These are phyloP conservation scores for Trapa incisa DNA, from an alignment of 345 rosid species.

Conservation along the genomic window DNA sequence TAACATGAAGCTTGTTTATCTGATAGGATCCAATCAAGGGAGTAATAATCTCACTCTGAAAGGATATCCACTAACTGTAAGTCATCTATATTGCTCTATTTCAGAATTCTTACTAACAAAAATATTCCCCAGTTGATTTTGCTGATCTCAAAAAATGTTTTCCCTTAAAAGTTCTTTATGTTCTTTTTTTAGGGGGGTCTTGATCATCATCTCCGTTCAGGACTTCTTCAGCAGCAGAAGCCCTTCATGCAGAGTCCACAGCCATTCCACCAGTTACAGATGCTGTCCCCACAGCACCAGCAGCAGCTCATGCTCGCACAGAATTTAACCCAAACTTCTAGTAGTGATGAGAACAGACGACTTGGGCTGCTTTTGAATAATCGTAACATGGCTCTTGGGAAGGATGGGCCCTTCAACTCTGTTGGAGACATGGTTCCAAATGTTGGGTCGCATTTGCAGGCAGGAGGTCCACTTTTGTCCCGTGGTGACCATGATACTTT, in stretches of 20 bases:
- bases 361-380: constrained; percentile 58
- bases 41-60: constrained; percentile 77
- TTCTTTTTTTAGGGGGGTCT: constrained; percentile 11
- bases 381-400: constrained; percentile 49
- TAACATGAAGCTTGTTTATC: constrained; percentile 9
- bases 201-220: constrained; percentile 57
- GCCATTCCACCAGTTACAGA: constrained; percentile 80
- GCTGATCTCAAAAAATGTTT: background rate
- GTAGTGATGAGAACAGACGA: constrained; percentile 67
- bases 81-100: constrained; percentile 13
- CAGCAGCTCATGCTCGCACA: constrained; percentile 92
- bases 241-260: constrained; percentile 82
- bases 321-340: constrained; percentile 67
- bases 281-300: constrained; percentile 86
- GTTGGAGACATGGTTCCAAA: constrained; percentile 61
- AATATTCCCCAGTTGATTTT: background rate
- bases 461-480: constrained; percentile 39
- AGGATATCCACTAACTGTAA: constrained; percentile 95
- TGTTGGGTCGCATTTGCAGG: constrained; percentile 57
- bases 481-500: constrained; percentile 46
- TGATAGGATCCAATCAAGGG: constrained; percentile 82
- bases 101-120: background rate
- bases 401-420: constrained; percentile 63
- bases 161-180: constrained; percentile 21
- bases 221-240: constrained; percentile 74